Conservation (phyloP, 2,329 filamentous ascomycete genomes). For the Chrysoporthe austroafricana region DNA sequence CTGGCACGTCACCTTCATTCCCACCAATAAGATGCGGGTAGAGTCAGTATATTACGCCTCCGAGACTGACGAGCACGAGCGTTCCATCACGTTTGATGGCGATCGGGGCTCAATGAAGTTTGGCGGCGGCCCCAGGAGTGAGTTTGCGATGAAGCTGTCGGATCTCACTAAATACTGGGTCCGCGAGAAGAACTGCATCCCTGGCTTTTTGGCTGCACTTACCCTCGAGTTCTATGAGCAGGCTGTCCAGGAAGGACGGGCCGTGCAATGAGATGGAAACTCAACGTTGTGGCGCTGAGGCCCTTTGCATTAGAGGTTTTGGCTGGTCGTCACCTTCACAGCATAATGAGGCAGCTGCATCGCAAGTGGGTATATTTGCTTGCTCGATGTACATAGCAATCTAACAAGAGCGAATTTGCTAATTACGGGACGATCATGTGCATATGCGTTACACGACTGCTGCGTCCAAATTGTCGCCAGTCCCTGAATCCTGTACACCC, state of each 20-base stretch:
- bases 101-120: constrained; percentile 98
- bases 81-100: constrained; percentile 83
- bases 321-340: background rate
- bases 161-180: constrained; percentile 96
- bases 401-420: background rate
- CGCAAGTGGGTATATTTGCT: background rate
- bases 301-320: background rate
- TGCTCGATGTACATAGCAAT: background rate
- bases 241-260: constrained; percentile 31
- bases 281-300: background rate
- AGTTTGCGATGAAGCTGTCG: constrained; percentile 83
- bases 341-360: background rate
- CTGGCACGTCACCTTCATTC: constrained; percentile 94
- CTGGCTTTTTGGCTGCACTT: constrained; percentile 87
- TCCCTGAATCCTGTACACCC: background rate
- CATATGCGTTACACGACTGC: background rate
- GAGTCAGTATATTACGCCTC: constrained; percentile 83
- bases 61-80: constrained; percentile 69
- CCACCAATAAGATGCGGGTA: constrained; percentile 94
- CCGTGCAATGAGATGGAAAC: background rate
- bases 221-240: constrained; percentile 93
- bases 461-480: background rate
- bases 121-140: constrained; percentile 82
- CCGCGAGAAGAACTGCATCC: constrained; percentile 88
- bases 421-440: background rate